A percentile compares a stretch with the other conserved stretches of the same genome.
Conservation (phyloP, 176 grass and related monocot species). For the Oryza brachyantha region DNA sequence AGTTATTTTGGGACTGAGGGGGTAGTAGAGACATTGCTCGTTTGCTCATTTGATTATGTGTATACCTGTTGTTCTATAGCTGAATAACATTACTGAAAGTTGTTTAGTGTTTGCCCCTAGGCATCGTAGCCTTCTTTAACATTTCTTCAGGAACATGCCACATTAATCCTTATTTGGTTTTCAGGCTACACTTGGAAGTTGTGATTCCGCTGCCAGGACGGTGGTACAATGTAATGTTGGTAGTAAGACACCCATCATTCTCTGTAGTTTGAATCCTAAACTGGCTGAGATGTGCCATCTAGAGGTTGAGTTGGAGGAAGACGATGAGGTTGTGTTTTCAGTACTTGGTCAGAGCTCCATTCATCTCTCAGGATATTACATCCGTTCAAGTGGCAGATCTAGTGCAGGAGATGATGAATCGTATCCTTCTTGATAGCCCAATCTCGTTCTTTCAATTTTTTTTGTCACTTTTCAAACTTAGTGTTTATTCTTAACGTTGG, state of each 20-base stretch:
- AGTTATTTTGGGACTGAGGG: no score
- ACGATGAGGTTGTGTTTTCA: slow-evolving; percentile 76
- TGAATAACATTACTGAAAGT: background rate
- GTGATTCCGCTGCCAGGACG: slow-evolving; percentile 34
- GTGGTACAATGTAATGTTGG: slow-evolving; percentile 86
- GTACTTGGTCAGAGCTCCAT: slow-evolving; percentile 69
- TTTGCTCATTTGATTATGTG: background rate
- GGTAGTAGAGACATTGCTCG: no score
- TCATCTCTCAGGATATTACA: slow-evolving; percentile 74
- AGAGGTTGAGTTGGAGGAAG: slow-evolving; percentile 90
- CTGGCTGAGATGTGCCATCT: slow-evolving; percentile 64
- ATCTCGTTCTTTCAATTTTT: background rate
- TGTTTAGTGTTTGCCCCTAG: slow-evolving; percentile 3
- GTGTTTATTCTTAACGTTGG: slow-evolving; percentile 30
- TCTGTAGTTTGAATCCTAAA: slow-evolving; percentile 68
- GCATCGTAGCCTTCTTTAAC: background rate
- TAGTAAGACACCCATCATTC: slow-evolving; percentile 61
- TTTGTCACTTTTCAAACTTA: background rate
- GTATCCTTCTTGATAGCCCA: slow-evolving; percentile 54
- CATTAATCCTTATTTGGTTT: background rate
- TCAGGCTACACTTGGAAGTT: slow-evolving; percentile 46
- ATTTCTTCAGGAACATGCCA: background rate
- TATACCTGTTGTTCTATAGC: background rate
- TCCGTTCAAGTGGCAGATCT: slow-evolving; percentile 2
- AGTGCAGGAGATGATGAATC: slow-evolving; percentile 38